Base-by-base conservation (phyloP, 306 rosid genomes). In the Vachellia collinsii region DNA sequence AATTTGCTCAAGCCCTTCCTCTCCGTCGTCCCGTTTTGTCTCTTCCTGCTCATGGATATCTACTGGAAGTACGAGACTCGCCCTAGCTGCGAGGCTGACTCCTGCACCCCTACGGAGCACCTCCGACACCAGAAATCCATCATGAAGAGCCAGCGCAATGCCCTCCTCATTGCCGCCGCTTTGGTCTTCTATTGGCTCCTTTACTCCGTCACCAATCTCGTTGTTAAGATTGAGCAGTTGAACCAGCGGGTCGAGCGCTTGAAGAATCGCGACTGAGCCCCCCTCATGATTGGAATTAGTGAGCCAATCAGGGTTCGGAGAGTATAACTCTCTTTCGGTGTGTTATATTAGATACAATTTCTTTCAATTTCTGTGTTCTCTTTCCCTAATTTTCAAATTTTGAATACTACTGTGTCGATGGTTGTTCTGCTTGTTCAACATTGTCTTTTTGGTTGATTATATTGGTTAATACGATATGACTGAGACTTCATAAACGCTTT, bases 61-160 rank as follows among this genome's bases (percentile, higher is more conserved):
- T 96, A 96, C 72, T 96, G 99, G 99, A 96, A 96, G 72, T 96
- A 96, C 84, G 99, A 96, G 83, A 96, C 79, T 0, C 77, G 93
- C 0, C 98, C 99, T 0, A 85, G 83, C n/a, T 96, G 99, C 72
- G 92, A 88, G 48, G 87, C 75, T 0, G 98, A 93, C 3, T 85
- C 97, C 0, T 96, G 99, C 76, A 90, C 97, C 0, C 98, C 98
- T 0, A 58, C 98, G 12, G 99, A 96, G 82, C 67, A 76, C 68
- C 91, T 96, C 53, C 97, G 99, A 38, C 99, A 96, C 87, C 94
- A 93, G 92, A 96, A 96, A 38, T 96, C 99, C 5, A 91, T 96
- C 81, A 96, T 96, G 94, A 96, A 96, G 93, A 96, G 99, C 83
- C 98, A 96, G 75, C 94, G 99, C 56, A 96, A 96, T 81, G 99